Conservation (phyloP, 2,329 filamentous ascomycete genomes). For the Penicillium sp. region DNA sequence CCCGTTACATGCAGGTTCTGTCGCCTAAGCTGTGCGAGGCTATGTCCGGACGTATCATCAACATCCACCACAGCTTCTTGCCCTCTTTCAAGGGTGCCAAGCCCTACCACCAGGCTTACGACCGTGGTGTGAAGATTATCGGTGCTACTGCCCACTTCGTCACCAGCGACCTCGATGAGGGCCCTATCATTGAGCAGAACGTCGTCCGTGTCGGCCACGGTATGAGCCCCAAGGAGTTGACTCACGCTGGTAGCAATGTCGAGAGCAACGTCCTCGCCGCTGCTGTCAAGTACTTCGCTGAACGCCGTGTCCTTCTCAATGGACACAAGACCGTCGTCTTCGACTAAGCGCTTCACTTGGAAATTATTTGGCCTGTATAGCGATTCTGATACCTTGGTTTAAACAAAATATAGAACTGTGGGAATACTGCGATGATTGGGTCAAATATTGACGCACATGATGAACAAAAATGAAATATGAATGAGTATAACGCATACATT, state of each 20-base stretch:
- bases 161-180: slow-evolving; percentile 80
- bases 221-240: slow-evolving; percentile 72
- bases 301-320: slow-evolving; percentile 75
- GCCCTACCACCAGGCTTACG: slow-evolving; percentile 85
- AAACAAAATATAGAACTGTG: neutral
- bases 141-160: slow-evolving; percentile 85
- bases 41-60: slow-evolving; percentile 87
- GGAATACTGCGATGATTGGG: neutral
- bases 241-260: slow-evolving; percentile 78
- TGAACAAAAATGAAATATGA: neutral
- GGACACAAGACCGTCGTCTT: slow-evolving; percentile 80
- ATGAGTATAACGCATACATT: neutral
- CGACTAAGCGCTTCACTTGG: slow-evolving; percentile 37
- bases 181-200: slow-evolving; percentile 84
- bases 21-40: slow-evolving; percentile 71
- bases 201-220: slow-evolving; percentile 74
- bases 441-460: neutral
- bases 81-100: slow-evolving; percentile 86
- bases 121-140: slow-evolving; percentile 84
- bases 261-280: slow-evolving; percentile 80
- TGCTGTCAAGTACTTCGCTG: slow-evolving; percentile 81
- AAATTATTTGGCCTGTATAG: neutral
- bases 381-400: neutral
- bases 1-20: slow-evolving; percentile 86
- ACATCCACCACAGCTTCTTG: slow-evolving; percentile 87